Evolutionary conservation across 1,284 basidiomycete species (phyloP).

Genomic region (Singerocomus rubriflavus): DNA sequence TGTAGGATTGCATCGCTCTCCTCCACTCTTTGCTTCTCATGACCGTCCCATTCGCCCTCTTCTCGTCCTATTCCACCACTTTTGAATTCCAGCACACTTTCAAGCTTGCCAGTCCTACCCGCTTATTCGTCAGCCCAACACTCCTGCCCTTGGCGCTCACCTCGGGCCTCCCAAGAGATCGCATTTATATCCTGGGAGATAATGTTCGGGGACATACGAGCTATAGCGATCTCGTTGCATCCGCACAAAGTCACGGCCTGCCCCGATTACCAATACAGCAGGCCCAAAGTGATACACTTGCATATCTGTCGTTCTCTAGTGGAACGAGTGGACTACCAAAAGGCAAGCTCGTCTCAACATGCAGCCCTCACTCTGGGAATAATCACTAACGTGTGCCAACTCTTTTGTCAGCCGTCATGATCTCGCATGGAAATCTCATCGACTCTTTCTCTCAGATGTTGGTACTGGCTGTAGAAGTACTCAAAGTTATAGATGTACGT

Average conservation of each 20-base stretch:
- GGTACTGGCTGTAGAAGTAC: slow-evolving; percentile 31
- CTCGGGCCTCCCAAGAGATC: slow-evolving; percentile 49
- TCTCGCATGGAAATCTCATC: slow-evolving; percentile 67
- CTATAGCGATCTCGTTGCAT: slow-evolving; percentile 46
- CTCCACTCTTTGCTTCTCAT: slow-evolving; percentile 54
- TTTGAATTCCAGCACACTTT: slow-evolving; percentile 63
- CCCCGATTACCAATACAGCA: slow-evolving; percentile 43
- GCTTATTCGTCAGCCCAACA: slow-evolving; percentile 58
- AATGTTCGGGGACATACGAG: slow-evolving; percentile 37
- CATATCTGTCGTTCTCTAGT: slow-evolving; percentile 74
- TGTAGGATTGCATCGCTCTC: slow-evolving; percentile 62
- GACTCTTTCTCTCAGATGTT: slow-evolving; percentile 45
- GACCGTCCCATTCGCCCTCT: slow-evolving; percentile 58
- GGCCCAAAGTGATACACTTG: slow-evolving; percentile 55
- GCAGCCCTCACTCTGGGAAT: background rate
- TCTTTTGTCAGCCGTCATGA: slow-evolving; percentile 59
- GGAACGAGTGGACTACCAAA: slow-evolving; percentile 76
- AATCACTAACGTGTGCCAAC: background rate
- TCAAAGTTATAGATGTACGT: slow-evolving; percentile 25
- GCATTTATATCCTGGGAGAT: slow-evolving; percentile 56
- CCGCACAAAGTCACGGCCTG: slow-evolving; percentile 37
- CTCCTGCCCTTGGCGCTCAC: slow-evolving; percentile 48
- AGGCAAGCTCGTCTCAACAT: slow-evolving; percentile 40
- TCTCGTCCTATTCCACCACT: slow-evolving; percentile 63
- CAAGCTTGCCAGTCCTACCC: slow-evolving; percentile 50